Percentiles rank a stretch among this genome's conserved stretches.
phyloP scores from a whole-genome alignment of 257 asterid genomes.

The Marsdenia floribunda region DNA sequence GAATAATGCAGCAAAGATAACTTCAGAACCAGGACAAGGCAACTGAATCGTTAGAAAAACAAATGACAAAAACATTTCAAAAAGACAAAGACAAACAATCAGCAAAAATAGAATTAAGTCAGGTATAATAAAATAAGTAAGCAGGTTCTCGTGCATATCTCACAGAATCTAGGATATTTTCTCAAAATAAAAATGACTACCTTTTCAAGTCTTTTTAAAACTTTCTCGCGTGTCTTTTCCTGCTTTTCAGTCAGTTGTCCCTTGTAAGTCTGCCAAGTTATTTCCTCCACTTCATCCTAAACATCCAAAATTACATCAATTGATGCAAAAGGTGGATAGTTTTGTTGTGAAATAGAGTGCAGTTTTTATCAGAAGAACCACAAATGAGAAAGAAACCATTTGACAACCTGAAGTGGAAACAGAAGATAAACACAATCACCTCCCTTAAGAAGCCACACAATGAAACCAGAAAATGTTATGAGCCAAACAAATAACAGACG shows the following conservation, averaged over 20 bases:
- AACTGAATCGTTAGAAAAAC: not conserved
- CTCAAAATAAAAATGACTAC: constrained; percentile 29
- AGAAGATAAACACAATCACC: not conserved
- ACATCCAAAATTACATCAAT: constrained; percentile 12
- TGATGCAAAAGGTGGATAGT: not conserved
- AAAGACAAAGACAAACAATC: not conserved
- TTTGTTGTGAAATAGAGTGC: not conserved
- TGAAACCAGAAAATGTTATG: not conserved
- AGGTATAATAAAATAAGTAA: too few relatives aligned
- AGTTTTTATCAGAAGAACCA: not conserved
- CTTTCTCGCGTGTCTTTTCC: constrained; percentile 94
- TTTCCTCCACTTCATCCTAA: constrained; percentile 86
- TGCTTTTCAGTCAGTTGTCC: constrained; percentile 96
- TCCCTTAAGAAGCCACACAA: not conserved
- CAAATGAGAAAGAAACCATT: not conserved
- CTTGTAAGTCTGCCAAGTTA: constrained; percentile 95
- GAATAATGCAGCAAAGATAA: not conserved
- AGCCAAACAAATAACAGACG: not conserved
- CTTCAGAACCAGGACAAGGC: not conserved
- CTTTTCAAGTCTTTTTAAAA: constrained; percentile 88
- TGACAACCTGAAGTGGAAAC: not conserved
- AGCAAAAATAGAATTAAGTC: not conserved
- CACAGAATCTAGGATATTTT: constrained; percentile 1
- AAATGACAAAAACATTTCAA: not conserved
- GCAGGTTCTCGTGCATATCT: not conserved